Evolutionary conservation across 129 eudicot genomes (phyloP), one percentile per base, ranked within the genome.

Genomic region (Lonicera japonica): DNA sequence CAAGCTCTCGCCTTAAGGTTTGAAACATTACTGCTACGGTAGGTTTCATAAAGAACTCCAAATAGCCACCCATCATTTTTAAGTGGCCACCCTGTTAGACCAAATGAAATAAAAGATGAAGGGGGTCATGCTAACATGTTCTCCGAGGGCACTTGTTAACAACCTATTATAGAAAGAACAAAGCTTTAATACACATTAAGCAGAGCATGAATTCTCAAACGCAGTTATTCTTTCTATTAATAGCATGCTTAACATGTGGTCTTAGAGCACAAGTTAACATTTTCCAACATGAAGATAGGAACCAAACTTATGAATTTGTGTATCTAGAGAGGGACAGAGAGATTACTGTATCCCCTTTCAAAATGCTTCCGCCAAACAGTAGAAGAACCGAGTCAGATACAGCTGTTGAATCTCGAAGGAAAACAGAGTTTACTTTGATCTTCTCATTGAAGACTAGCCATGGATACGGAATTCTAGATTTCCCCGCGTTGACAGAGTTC

Each of bases 361-460:
- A 67, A 68, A 91, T 80, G 84, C 77, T 73, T 60, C 97, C 97
- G 41, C 97, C 96, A 70, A 91, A 91, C 47, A 91, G 74, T 15
- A 91, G 86, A 68, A 91, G 79, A 57, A 84, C 76, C 15, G 96
- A 91, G 78, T 91, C 97, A 43, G 97, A 91, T 15, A 91, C 64
- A 29, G 90, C 96, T 22, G 97, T 91, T 53, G 97, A 82, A 79
- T 91, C 97, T 47, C 96, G 83, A 71, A 91, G 88, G 63, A 82
- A 91, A 61, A 91, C 80, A 21, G 94, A 84, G 81, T 84, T 91
- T 21, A 91, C 95, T 76, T 91, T 91, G 70, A 91, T 84, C 73
- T 91, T 91, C 54, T 91, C 97, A 75, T 87, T 91, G 78, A 87
- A 91, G 66, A 82, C 95, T 41, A 91, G 75, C 97, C 97, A 91